Evolutionary conservation across 768 basidiomycete species (phyloP).

Genomic region (Collybiopsis luxurians): DNA sequence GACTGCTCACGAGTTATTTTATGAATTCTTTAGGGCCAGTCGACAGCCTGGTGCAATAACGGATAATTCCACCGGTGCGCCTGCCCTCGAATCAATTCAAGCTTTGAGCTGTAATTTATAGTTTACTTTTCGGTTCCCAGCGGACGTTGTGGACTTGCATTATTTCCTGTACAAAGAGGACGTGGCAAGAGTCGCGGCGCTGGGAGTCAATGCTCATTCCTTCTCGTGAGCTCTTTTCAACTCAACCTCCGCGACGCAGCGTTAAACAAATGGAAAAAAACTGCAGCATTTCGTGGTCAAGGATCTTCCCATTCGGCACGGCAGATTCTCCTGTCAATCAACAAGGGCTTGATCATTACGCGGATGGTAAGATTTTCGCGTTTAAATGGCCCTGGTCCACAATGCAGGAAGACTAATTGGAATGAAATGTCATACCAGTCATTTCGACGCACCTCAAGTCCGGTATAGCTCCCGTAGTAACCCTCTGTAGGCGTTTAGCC

Average conservation of each 20-base stretch:
- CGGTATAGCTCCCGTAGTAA: conserved; percentile 45
- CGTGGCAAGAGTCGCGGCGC: conserved; percentile 43
- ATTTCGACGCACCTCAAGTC: conserved; percentile 41
- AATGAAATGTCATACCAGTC: conserved; percentile 21
- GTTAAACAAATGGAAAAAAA: too few species aligned
- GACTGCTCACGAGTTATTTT: too few species aligned
- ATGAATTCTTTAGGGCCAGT: conserved; percentile 27
- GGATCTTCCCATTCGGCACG: conserved; percentile 48
- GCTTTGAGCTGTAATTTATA: neutral
- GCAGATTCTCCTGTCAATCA: conserved; percentile 50
- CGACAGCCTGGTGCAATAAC: conserved; percentile 37
- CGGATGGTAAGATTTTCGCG: conserved; percentile 38
- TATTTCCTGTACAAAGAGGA: conserved; percentile 56
- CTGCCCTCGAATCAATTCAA: neutral
- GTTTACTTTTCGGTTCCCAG: conserved; percentile 19
- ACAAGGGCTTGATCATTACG: conserved; percentile 42
- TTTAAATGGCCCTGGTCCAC: too few species aligned
- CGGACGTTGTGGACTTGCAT: conserved; percentile 46
- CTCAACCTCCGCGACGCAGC: too few species aligned
- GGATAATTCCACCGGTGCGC: conserved; percentile 42
- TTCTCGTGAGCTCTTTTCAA: conserved; percentile 39
- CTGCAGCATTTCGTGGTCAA: conserved; percentile 50
- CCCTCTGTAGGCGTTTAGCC: conserved; percentile 38
- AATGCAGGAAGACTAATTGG: too few species aligned
- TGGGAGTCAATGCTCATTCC: conserved; percentile 51